Evolutionary conservation across 2,329 filamentous ascomycete genomes (phyloP), one percentile per base, ranked within the genome.

Genomic region (Colletotrichum incanum): DNA sequence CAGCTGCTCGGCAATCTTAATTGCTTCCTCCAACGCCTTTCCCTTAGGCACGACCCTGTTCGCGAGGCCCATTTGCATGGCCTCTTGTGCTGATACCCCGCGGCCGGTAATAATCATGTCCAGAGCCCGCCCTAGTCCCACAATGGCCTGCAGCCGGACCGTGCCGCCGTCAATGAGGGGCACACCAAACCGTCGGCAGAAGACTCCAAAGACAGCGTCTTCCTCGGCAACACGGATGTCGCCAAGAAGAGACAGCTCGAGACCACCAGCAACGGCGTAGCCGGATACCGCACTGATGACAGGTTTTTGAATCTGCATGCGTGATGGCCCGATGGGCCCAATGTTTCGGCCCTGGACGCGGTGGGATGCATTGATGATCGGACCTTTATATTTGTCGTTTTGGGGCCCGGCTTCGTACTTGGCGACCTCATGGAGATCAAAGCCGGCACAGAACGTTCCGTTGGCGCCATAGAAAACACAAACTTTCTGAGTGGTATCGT

Each of bases 101-200:
- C 87, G 79, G 0, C 89, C 88, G 0, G 88, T 90, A 6, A 90
- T 79, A 20, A 90, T 88, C 84, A 90, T 86, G 76, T 90, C 88
- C 66, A 90, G 73, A 0, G 88, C 88, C 3, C 86, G 77, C 0
- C 87, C 86, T 1, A 90, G 79, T 0, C 88, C 88, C 28, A 90
- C 78, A 55, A 89, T 81, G 1, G 82, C 82, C 68, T 86, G 86
- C 7, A 89, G 77, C 1, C 88, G 83, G 0, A 89, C 86, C 0
- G 87, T 89, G 1, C 88, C 88, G 7, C 78, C 80, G 47, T 82
- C 88, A 16, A 78, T 76, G 23, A 79, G 75, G 5, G 77, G 76
- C 1, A 78, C 76, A 11, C 77, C 77, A 14, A 76, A 88, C 2
- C 87, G 82, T 2, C 88, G 82, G 76, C 86, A 89, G 74, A 89